Percentiles rank a stretch among this genome's conserved stretches.
phyloP scores from a whole-genome alignment of 805 yeast genomes.

The Metschnikowia continentalis region DNA sequence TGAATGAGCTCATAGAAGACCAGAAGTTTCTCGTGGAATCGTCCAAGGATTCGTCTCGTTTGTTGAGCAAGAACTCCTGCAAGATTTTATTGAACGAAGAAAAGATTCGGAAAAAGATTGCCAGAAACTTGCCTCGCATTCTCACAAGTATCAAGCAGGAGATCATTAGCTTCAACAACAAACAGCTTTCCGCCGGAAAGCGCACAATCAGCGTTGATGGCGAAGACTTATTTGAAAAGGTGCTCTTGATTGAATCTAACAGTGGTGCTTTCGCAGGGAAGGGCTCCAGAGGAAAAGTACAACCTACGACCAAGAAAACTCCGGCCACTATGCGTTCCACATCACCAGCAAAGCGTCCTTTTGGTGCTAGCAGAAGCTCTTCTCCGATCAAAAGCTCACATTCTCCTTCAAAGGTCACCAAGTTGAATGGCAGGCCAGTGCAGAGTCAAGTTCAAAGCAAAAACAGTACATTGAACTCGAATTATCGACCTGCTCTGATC shows the following conservation, averaged over 20 bases:
- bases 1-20: slow-evolving; percentile 55
- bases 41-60: slow-evolving; percentile 74
- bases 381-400: slow-evolving; percentile 9
- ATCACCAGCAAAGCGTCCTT: slow-evolving; percentile 8
- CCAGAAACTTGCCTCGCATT: slow-evolving; percentile 64
- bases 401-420: slow-evolving; percentile 13
- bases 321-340: not conserved
- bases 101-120: slow-evolving; percentile 60
- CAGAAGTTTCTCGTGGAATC: slow-evolving; percentile 62
- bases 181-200: slow-evolving; percentile 18
- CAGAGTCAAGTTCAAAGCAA: not conserved
- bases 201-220: slow-evolving; percentile 41
- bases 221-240: slow-evolving; percentile 40
- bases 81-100: slow-evolving; percentile 79
- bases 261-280: slow-evolving; percentile 6
- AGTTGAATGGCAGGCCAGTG: not conserved
- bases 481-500: not conserved
- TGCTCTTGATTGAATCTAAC: slow-evolving; percentile 29
- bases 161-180: slow-evolving; percentile 46
- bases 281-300: slow-evolving; percentile 2
- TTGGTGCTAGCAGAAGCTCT: slow-evolving; percentile 6
- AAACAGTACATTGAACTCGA: not conserved
- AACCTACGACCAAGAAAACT: not conserved
- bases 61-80: slow-evolving; percentile 71
- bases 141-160: slow-evolving; percentile 47